These are phyloP conservation scores for Sugiyamaella pinicola DNA, from an alignment of 1,139 yeast genomes.

Conservation along the genomic window DNA sequence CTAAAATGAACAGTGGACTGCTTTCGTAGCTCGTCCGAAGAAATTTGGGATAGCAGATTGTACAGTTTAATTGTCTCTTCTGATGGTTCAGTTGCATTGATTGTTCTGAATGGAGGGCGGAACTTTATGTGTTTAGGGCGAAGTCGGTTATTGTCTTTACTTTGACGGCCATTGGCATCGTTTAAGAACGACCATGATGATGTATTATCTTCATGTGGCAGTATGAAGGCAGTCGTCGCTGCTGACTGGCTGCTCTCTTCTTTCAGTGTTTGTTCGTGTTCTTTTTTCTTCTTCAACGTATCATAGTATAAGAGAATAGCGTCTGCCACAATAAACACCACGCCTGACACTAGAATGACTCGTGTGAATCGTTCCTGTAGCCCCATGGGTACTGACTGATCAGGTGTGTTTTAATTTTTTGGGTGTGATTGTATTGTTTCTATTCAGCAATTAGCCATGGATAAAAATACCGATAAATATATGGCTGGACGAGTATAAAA, in stretches of 20 bases:
- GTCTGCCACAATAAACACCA: background rate
- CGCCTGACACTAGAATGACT: background rate
- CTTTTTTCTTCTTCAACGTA: background rate
- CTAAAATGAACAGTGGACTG: slow-evolving; percentile 14
- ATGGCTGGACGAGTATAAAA: background rate
- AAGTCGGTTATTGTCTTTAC: background rate
- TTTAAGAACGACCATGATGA: too few relatives aligned
- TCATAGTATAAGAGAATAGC: background rate
- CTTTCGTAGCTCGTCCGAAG: slow-evolving; percentile 17
- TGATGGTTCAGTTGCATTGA: too few relatives aligned
- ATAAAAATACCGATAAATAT: too few relatives aligned
- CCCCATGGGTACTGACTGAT: background rate
- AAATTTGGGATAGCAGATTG: slow-evolving; percentile 19
- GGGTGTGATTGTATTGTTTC: too few relatives aligned
- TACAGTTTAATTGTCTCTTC: slow-evolving; percentile 5
- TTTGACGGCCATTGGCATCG: background rate
- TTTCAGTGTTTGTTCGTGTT: background rate
- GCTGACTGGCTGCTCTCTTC: too few relatives aligned
- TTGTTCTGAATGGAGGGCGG: too few relatives aligned
- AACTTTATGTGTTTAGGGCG: slow-evolving; percentile 1
- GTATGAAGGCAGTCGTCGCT: too few relatives aligned
- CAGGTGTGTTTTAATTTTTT: too few relatives aligned
- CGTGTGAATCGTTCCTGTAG: background rate
- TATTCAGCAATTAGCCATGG: too few relatives aligned
- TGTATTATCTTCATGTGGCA: too few relatives aligned